phyloP scores from a whole-genome alignment of 2,329 filamentous ascomycete genomes.

The Scedosporium boydii region DNA sequence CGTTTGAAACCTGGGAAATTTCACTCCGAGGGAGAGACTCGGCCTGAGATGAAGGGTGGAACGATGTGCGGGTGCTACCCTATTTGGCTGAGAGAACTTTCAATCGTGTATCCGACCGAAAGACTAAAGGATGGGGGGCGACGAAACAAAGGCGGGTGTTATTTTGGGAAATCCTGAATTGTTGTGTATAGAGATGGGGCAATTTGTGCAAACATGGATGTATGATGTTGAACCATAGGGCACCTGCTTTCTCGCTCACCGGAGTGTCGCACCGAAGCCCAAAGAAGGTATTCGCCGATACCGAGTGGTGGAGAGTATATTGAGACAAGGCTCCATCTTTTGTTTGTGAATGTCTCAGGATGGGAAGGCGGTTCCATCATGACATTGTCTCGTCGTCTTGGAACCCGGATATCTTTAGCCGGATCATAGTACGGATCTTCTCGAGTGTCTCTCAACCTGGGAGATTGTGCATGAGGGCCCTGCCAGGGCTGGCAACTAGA shows the following conservation, averaged over 20 bases:
- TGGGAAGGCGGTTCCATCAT: background rate
- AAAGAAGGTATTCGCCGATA: background rate
- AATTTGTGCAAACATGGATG: no score
- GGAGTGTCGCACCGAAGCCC: background rate
- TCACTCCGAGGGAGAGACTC: no score
- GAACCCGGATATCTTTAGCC: background rate
- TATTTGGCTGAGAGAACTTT: no score
- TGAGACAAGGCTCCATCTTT: background rate
- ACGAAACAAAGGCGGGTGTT: no score
- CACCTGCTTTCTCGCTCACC: background rate
- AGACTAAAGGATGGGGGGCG: no score
- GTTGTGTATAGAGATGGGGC: no score
- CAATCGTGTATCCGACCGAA: no score
- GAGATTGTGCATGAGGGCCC: background rate
- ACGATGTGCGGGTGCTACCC: no score
- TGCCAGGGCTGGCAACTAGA: background rate
- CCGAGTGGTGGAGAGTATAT: background rate
- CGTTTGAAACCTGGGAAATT: no score
- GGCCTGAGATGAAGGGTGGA: no score
- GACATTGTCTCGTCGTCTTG: background rate
- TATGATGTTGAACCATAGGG: no score
- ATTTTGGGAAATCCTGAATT: no score
- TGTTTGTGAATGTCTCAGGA: background rate
- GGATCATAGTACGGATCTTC: background rate
- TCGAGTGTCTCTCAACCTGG: background rate